phyloP scores from a whole-genome alignment of 2,329 filamentous ascomycete species.

The Exophiala calicioides region DNA sequence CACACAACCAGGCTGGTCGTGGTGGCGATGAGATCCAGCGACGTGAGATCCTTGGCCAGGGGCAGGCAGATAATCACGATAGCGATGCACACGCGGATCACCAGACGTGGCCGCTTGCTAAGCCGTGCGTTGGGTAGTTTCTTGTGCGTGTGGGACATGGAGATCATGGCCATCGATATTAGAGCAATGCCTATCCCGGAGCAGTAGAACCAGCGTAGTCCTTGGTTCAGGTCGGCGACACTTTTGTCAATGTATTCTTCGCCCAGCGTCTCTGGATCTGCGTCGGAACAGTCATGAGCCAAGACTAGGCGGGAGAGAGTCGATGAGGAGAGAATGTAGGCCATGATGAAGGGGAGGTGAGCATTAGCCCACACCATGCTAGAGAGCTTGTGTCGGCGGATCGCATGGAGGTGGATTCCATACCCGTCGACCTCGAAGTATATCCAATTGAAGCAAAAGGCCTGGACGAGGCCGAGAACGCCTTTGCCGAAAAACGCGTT shows the following conservation, averaged over 20 bases:
- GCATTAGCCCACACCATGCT: conserved; percentile 57
- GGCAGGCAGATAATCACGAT: conserved; percentile 59
- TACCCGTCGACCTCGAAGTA: conserved; percentile 64
- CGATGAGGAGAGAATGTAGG: conserved; percentile 61
- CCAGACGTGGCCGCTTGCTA: conserved; percentile 53
- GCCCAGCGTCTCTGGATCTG: conserved; percentile 53
- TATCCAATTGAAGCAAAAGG: conserved; percentile 40
- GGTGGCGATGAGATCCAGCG: conserved; percentile 49
- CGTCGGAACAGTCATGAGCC: conserved; percentile 54
- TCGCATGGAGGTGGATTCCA: conserved; percentile 62
- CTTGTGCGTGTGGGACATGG: conserved; percentile 59
- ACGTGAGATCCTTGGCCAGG: conserved; percentile 47
- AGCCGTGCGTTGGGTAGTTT: conserved; percentile 52
- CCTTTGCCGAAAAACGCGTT: conserved; percentile 61
- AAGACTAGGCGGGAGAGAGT: conserved; percentile 59
- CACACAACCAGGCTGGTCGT: conserved; percentile 49
- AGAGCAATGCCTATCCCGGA: conserved; percentile 60
- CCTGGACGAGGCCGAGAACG: conserved; percentile 51
- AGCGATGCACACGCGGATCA: conserved; percentile 53
- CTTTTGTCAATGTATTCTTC: conserved; percentile 54
- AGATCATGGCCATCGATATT: conserved; percentile 57
- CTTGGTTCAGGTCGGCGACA: conserved; percentile 52
- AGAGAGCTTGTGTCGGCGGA: conserved; percentile 50
- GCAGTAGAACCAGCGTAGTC: conserved; percentile 65
- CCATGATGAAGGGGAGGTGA: conserved; percentile 65